Conservation (phyloP, 1,139 yeast species). For the Yamadazyma diospyri region DNA sequence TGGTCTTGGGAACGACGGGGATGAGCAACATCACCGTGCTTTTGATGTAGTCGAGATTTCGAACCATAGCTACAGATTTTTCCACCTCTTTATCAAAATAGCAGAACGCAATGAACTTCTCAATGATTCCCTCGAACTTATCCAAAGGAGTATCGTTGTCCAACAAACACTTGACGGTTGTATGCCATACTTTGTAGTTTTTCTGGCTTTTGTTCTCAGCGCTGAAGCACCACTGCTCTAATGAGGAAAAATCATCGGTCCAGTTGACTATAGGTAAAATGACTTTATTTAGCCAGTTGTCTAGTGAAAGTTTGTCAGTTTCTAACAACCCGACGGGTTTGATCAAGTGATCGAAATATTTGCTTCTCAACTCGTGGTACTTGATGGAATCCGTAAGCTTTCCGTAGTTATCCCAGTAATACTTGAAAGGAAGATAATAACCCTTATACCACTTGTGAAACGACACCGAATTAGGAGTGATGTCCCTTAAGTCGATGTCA, state of each 20-base stretch:
- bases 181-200: conserved; percentile 26
- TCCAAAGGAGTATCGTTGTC: conserved; percentile 12
- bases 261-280: conserved; percentile 27
- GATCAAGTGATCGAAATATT: conserved; percentile 20
- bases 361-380: conserved; percentile 11
- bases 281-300: conserved; percentile 27
- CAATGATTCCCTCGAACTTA: conserved; percentile 16
- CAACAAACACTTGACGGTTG: conserved; percentile 18
- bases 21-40: conserved; percentile 20
- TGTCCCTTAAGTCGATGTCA: conserved; percentile 7
- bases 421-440: conserved; percentile 26
- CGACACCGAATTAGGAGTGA: background rate
- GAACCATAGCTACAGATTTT: conserved; percentile 26
- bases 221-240: conserved; percentile 26
- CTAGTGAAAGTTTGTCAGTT: conserved; percentile 15
- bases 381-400: conserved; percentile 10
- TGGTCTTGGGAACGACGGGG: conserved; percentile 10
- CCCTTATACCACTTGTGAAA: conserved; percentile 26
- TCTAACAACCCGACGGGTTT: conserved; percentile 19
- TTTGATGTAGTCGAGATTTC: conserved; percentile 28
- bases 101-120: conserved; percentile 23
- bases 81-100: conserved; percentile 23
- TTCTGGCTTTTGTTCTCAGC: conserved; percentile 8
- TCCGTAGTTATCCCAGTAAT: conserved; percentile 29
- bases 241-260: conserved; percentile 22